Base-by-base conservation (phyloP, 768 basidiomycete species). In the Pleurotus tuoliensis region DNA sequence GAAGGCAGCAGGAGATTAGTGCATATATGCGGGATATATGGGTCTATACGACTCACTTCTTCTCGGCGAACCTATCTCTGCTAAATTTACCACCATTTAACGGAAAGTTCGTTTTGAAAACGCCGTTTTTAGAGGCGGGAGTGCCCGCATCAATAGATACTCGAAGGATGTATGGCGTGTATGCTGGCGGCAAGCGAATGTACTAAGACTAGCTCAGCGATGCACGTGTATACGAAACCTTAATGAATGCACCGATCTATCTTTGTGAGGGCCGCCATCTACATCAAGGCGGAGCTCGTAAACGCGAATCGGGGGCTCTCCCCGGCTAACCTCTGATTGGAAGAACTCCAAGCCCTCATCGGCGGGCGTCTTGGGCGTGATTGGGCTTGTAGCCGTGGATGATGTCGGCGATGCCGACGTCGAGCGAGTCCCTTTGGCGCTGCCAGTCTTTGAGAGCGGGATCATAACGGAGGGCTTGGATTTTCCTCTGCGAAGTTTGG, bases 81-180 rank as follows among this genome's bases (percentile, higher is more conserved):
- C 82, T 82, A 68, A 98, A 98, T 16, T 69, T 72, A 34, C 94
- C 93, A 3, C 95, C 96, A 62, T 98, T 91, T 5, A 99, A 80
- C 1, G 97, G 97, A 65, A 98, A 98, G 69, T 98, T 98, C 57
- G 94, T 96, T 75, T 88, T 93, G 71, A 99, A 90, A 1, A 94
- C 81, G 51, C 94, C 97, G 64, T 95, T 92, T 64, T 84, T 87
- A 6, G 92, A 83, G 8, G 93, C 92, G 2, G 92, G 87, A 2
- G 94, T 94, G 5, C 97, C 97, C 0, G 96, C 91, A 47, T 95
- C 90, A 49, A 98, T 79, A 16, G 90, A 88, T 37, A 99, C 89
- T 53, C 97, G 87, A 24, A 99, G 75, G 48, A 98, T 82, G 68
- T 98, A 99, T 1, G 95, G 95, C 15, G 75, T 75, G 66, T 86